phyloP scores from a whole-genome alignment of 78 protist genomes.

The Bodo saltans region DNA sequence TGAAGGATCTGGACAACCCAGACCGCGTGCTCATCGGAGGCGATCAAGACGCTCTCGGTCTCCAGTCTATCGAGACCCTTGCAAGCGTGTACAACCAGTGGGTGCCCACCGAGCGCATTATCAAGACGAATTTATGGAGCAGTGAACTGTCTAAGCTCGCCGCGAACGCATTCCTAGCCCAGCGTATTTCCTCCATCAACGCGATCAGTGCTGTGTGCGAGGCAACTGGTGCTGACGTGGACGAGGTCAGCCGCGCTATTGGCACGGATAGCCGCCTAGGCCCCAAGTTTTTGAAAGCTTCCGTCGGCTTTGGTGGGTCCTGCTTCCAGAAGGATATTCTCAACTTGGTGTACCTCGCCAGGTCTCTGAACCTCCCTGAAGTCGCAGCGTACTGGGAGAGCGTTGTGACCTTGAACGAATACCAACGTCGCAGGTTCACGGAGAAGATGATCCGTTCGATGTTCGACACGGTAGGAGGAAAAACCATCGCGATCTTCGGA shows the following conservation, averaged over 20 bases:
- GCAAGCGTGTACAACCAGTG: slow-evolving; percentile 68
- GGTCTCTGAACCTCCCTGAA: slow-evolving; percentile 51
- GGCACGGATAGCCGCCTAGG: slow-evolving; percentile 84
- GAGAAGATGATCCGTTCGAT: slow-evolving; percentile 35
- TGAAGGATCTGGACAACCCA: slow-evolving; percentile 70
- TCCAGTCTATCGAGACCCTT: slow-evolving; percentile 50
- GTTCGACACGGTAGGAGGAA: slow-evolving; percentile 79
- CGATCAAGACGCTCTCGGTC: slow-evolving; percentile 41
- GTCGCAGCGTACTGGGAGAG: slow-evolving; percentile 86
- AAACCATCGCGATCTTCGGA: slow-evolving; percentile 76
- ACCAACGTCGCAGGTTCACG: slow-evolving; percentile 83
- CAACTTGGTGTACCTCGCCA: slow-evolving; percentile 85
- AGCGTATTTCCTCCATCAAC: slow-evolving; percentile 88
- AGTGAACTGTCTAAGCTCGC: slow-evolving; percentile 89
- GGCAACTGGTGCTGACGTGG: slow-evolving; percentile 87
- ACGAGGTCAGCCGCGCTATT: slow-evolving; percentile 71
- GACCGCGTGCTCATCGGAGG: slow-evolving; percentile 95
- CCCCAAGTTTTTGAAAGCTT: slow-evolving; percentile 65
- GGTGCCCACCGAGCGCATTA: slow-evolving; percentile 71
- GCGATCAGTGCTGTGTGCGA: slow-evolving; percentile 82
- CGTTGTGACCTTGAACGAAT: slow-evolving; percentile 80
- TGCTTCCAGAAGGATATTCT: slow-evolving; percentile 92
- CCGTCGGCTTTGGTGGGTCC: slow-evolving; percentile 85
- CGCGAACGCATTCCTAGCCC: slow-evolving; percentile 96
- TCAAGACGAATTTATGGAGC: slow-evolving; percentile 68